Base-by-base conservation (phyloP, 495 filamentous ascomycete species). In the Penicillium lividum region DNA sequence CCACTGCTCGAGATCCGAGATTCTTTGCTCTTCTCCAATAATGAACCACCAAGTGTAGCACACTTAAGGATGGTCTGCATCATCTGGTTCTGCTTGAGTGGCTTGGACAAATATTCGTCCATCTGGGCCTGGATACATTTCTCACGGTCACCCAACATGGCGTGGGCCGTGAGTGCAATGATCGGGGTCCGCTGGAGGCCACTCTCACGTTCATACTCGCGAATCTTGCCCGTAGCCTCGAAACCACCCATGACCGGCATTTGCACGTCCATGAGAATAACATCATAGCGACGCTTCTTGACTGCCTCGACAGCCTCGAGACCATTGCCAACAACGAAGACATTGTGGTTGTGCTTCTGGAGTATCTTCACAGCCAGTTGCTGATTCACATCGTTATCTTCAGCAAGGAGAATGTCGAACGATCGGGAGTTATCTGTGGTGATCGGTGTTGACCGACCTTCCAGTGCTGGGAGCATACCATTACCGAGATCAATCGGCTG, bases 171-270 rank as follows among this genome's bases (percentile, higher is more conserved):
- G 10, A 99, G 83, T 4, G 95, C 95, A 64, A 99, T 96, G 68
- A 99, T 97, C 8, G 95, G 95, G 13, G 93, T 95, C 25, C 93
- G 85, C 56, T 89, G 84, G 7, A 91, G 79, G 18, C 86, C 86
- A 42, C 72, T 77, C 59, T 89, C 88, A 31, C 86, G 85, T 69
- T 99, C 95, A 66, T 91, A 97, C 65, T 96, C 93, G 50, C 95
- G 88, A 60, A 99, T 99, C 79, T 94, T 96, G 53, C 87, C 91
- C 18, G 95, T 99, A 38, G 95, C 91, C 74, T 99, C 95, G 71
- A 98, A 99, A 36, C 95, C 95, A 62, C 95, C 95, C 93, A 99
- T 98, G 59, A 98, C 88, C 22, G 95, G 95, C 95, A 99, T 99
- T 71, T 98, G 95, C 7, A 99, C 95, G 65, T 99, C 94, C 94